Evolutionary conservation across 352 stramenopile genomes (phyloP), one percentile per base, ranked within the genome.

Genomic region (Pythium dissotocum): DNA sequence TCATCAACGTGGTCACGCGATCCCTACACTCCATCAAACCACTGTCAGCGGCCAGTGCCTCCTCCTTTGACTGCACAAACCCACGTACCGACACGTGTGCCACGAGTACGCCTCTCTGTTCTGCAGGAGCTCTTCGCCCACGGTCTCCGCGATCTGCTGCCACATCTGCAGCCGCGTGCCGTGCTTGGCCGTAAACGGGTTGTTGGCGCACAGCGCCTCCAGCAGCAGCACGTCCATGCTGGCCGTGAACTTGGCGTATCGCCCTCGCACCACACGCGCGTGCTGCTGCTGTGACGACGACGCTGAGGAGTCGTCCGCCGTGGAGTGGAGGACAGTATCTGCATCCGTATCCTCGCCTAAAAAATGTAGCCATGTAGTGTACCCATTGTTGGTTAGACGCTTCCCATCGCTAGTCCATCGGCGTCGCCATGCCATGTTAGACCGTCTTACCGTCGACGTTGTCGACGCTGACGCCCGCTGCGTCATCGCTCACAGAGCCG

Each of bases 161-260:
- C 87, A 95, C 80, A 91, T 90, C 30, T 91, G 80, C 52, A 95
- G 83, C 57, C 87, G 82, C 52, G 87, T 93, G 59, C 87, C 87
- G 69, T 95, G 87, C 67, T 91, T 90, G 48, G 87, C 87, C 38
- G 80, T 87, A 65, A 93, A 90, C 30, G 87, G 87, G 36, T 95
- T 95, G 75, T 87, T 80, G 32, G 69, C 40, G 52, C 83, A 80
- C 72, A 95, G 74, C 28, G 81, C 75, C 69, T 95, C 82, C 26
- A 95, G 76, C 58, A 95, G 73, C 51, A 88, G 33, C 36, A 95
- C 81, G 72, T 95, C 87, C 87, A 95, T 93, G 6, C 67, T 62
- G 24, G 79, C 79, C 30, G 82, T 90, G 59, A 95, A 95, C 67
- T 93, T 95, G 59, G 85, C 86, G 64, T 93, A 95, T 33, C 85